Conservation (phyloP, 768 basidiomycete species). For the Suillus decipiens region DNA sequence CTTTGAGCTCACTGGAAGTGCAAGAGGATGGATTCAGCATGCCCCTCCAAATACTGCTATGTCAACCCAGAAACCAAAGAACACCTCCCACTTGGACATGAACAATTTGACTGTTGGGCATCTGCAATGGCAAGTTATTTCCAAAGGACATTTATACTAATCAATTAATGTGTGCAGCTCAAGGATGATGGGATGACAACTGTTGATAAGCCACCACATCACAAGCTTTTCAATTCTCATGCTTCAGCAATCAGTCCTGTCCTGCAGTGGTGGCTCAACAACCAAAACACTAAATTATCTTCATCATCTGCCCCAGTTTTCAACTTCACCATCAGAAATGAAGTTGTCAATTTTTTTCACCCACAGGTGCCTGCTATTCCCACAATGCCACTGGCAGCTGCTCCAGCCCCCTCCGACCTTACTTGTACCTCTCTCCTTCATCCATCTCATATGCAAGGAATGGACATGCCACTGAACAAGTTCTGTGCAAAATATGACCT, state of each 20-base stretch:
- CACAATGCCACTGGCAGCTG: not conserved
- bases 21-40: not conserved
- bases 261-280: not conserved
- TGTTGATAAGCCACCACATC: no score
- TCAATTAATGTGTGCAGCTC: no score
- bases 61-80: not conserved
- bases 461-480: not conserved
- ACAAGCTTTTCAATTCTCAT: not conserved
- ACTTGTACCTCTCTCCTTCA: not conserved
- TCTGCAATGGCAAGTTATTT: conserved; percentile 2
- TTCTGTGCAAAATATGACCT: not conserved
- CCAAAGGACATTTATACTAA: no score
- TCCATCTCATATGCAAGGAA: not conserved
- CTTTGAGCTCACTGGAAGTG: not conserved
- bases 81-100: conserved; percentile 1
- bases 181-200: no score
- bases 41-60: not conserved
- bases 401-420: no score
- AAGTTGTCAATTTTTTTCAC: not conserved
- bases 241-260: not conserved
- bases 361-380: not conserved
- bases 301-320: not conserved
- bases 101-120: conserved; percentile 9
- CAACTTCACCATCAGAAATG: not conserved
- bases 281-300: not conserved